Evolutionary conservation across 768 basidiomycete species (phyloP).

Genomic region (Melanogaster broomeanus): DNA sequence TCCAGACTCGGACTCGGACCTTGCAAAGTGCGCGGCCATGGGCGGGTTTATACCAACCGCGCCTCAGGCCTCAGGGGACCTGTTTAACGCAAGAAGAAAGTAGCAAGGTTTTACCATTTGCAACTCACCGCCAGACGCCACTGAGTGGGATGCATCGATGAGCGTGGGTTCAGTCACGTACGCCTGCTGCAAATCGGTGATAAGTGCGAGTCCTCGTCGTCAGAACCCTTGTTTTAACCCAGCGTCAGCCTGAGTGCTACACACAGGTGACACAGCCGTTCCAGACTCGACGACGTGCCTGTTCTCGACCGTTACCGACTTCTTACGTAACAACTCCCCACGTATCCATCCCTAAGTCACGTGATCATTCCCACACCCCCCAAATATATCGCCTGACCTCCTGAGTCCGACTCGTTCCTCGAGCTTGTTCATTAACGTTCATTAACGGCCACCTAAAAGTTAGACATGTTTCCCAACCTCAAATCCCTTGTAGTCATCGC

Average conservation of each 20-base stretch:
- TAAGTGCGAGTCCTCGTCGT: too few species aligned
- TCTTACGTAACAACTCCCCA: neutral
- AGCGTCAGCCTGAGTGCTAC: too few species aligned
- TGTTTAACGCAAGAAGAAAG: neutral
- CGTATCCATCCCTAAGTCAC: neutral
- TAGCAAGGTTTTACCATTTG: neutral
- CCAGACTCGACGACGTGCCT: neutral
- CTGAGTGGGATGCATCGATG: too few species aligned
- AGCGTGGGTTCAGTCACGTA: too few species aligned
- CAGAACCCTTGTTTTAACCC: too few species aligned
- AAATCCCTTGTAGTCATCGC: slow-evolving; percentile 21
- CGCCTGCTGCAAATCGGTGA: too few species aligned
- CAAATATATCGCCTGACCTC: neutral
- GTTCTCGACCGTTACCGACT: neutral
- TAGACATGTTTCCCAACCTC: slow-evolving; percentile 18
- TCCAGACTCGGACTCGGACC: neutral
- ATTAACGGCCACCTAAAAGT: neutral
- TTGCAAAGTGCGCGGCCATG: neutral
- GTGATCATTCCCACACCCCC: neutral
- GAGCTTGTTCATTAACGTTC: too few species aligned
- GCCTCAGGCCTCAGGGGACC: neutral
- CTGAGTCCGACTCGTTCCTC: neutral
- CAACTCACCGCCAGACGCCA: neutral
- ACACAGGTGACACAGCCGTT: neutral
- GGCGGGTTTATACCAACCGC: neutral